Base-by-base conservation (phyloP, 1,139 yeast species). In the Yamadazyma friedrichii region DNA sequence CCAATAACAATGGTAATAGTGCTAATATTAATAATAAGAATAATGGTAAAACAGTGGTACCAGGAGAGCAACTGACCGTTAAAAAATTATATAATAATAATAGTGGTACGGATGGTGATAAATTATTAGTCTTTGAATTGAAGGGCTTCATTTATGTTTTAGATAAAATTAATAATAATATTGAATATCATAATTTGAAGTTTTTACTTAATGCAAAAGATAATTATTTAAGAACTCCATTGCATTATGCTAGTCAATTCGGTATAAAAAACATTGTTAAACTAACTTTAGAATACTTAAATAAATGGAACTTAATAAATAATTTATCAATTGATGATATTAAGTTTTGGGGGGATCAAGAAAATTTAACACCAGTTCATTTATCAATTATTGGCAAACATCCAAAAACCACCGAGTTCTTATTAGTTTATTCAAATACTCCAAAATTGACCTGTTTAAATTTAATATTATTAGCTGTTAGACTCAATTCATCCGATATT, bases 161-260 rank as follows among this genome's bases (percentile, higher is more conserved):
- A 28, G 43, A 47, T 6, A 53, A 55, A 27, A 77, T 81, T 26
- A 70, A 71, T 20, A 77, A 84, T n/a, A 42, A 42, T 32, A 30
- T 48, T 4, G 36, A 42, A 22, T 49, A 38, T 22, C 40, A 43
- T 24, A 51, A 51, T 28, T 47, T 51, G 37, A 80, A 79, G 9
- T 70, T 73, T 11, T 72, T 84, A 44, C 67, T 89, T 35, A 64
- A 81, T 40, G 81, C 83, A 33, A 75, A 76, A 36, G 98, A 93
- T 58, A 82, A 79, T 46, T 87, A 88, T 55, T 72, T 72, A 44
- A 76, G 97, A 48, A 85, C 96, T 1, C 96, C 98, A 0, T 67
- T 93, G 42, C 98, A 93, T 63, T 91, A 91, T 61, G 82, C 96
- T 12, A 84, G 95, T 1, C 95, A 88, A 55, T 88, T 83, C 58